Evolutionary conservation across 106 monocot species (phyloP), one percentile per base, ranked within the genome.

Genomic region (Dendrobium huoshanense): DNA sequence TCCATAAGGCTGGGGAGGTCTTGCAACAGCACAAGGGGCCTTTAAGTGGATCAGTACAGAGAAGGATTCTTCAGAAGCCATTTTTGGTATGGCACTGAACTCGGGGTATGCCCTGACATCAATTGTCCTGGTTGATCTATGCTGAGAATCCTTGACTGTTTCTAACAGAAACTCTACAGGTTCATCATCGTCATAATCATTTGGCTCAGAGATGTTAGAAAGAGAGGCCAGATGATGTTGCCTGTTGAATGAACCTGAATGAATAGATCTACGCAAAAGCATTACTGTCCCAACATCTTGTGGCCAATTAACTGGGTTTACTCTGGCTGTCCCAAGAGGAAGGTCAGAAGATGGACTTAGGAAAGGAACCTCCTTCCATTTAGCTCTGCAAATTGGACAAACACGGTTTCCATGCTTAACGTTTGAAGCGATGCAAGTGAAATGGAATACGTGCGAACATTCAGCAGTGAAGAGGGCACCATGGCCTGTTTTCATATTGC

Each of bases 391-490:
- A 56, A 96, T 86, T 18, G 93, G 96, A 80, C 96, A 93, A 4
- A 86, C 83, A 48, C 83, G 85, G 68, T 93, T 96, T 8, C 96
- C 96, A 61, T 93, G 85, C 55, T 91, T 93, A 8, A 93, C 91
- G 80, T 90, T 96, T 19, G 93, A 90, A 19, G 91, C 81, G 51
- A 96, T 91, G 84, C 96, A 96, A 73, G 85, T 85, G 81, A 96
- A 96, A 82, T 93, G 96, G 86, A 96, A 96, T 49, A 81, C 85
- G 44, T 94, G 96, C 7, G 90, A 90, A 86, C 96, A 96, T 74
- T 96, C 51, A 51, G 96, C 96, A 29, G 93, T 96, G 87, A 96
- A 96, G 24, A 96, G 84, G 20, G 93, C 96, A 0, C 93, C 96
- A 55, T 87, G 81, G 24, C 93, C 93, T 29, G 91, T 80, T 82